Conservation (phyloP, 2,329 filamentous ascomycete genomes). For the Neopestalotiopsis clavispora region DNA sequence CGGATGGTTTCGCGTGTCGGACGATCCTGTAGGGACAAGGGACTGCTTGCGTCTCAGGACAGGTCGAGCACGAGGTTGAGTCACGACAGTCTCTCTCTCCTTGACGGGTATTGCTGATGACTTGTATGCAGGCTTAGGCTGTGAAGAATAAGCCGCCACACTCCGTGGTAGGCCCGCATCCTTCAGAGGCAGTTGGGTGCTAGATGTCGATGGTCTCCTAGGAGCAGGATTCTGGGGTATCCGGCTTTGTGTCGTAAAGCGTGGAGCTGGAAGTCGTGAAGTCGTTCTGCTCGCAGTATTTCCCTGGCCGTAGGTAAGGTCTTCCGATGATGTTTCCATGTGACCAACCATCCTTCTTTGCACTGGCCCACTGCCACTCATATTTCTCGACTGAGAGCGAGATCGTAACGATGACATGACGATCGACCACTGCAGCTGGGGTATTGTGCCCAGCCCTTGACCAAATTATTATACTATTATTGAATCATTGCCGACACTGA, state of each 20-base stretch:
- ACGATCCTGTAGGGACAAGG: slow-evolving; percentile 45
- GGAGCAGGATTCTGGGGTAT: slow-evolving; percentile 41
- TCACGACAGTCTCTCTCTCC: slow-evolving; percentile 34
- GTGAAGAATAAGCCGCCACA: slow-evolving; percentile 39
- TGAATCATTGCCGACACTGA: slow-evolving; percentile 26
- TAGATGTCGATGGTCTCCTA: slow-evolving; percentile 26
- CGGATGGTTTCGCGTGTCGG: slow-evolving; percentile 38
- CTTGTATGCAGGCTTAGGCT: slow-evolving; percentile 33
- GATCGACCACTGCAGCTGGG: slow-evolving; percentile 24
- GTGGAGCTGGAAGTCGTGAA: slow-evolving; percentile 22
- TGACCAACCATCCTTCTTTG: slow-evolving; percentile 32
- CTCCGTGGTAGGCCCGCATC: slow-evolving; percentile 50
- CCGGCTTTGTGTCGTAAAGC: slow-evolving; percentile 36
- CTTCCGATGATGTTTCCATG: slow-evolving; percentile 33
- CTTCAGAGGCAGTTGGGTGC: slow-evolving; percentile 41
- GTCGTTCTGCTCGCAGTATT: slow-evolving; percentile 32
- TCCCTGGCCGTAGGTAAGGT: slow-evolving; percentile 29
- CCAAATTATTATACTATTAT: slow-evolving; percentile 28
- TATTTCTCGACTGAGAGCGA: slow-evolving; percentile 31
- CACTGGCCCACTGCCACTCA: slow-evolving; percentile 29
- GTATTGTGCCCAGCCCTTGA: slow-evolving; percentile 22
- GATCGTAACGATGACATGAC: slow-evolving; percentile 38
- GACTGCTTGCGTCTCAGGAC: slow-evolving; percentile 57
- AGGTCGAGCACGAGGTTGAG: slow-evolving; percentile 42
- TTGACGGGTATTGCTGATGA: slow-evolving; percentile 40